phyloP scores from a whole-genome alignment of 2,329 filamentous ascomycete genomes.

The Alternaria sp. region DNA sequence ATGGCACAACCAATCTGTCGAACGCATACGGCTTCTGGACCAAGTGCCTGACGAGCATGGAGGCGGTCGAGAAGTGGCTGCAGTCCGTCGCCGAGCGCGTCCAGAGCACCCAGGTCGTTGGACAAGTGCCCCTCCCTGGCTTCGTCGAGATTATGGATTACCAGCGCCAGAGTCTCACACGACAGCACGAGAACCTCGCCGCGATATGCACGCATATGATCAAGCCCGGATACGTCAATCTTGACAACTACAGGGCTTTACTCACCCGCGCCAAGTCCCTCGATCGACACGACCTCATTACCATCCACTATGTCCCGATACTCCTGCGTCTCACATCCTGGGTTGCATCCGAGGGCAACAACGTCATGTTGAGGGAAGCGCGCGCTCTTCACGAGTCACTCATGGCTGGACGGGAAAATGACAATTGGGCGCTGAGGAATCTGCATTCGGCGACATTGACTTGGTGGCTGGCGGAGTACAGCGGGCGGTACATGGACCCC shows the following conservation, averaged over 20 bases:
- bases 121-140: constrained; percentile 68
- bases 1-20: constrained; percentile 58
- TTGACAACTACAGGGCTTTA: constrained; percentile 76
- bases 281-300: constrained; percentile 76
- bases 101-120: constrained; percentile 76
- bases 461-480: constrained; percentile 94
- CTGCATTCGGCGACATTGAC: constrained; percentile 79
- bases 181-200: constrained; percentile 88
- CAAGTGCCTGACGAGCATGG: constrained; percentile 78
- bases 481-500: constrained; percentile 83
- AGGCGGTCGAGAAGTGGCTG: constrained; percentile 77
- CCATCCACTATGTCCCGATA: constrained; percentile 82
- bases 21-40: constrained; percentile 70
- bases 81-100: constrained; percentile 76
- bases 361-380: constrained; percentile 69
- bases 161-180: constrained; percentile 78
- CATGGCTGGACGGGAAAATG: constrained; percentile 68
- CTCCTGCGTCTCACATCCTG: constrained; percentile 77
- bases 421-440: constrained; percentile 74
- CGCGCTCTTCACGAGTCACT: constrained; percentile 73
- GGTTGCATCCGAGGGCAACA: constrained; percentile 76
- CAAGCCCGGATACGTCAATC: constrained; percentile 72
- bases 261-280: constrained; percentile 70
- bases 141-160: constrained; percentile 79
- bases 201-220: constrained; percentile 81